These are phyloP conservation scores for Fusarium sp. DNA, from an alignment of 2,329 filamentous ascomycete species.

Conservation along the genomic window DNA sequence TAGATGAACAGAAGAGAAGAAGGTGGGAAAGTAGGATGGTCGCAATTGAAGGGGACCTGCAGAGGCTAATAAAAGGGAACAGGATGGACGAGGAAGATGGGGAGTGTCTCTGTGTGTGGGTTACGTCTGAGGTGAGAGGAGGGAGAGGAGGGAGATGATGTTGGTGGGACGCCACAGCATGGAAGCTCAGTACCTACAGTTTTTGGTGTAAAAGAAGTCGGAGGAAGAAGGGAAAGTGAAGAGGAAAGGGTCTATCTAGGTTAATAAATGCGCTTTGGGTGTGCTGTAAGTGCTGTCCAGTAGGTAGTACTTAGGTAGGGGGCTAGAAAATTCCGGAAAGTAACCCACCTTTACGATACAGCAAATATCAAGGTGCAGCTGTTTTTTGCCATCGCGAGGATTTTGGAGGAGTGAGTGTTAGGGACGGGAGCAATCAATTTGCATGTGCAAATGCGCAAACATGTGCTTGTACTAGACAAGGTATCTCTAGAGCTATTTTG, in stretches of 20 bases:
- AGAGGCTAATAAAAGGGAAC: constrained; percentile 38
- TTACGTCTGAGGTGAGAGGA: constrained; percentile 12
- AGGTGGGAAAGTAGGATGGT: constrained; percentile 31
- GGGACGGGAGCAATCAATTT: neutral
- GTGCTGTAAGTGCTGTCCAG: neutral
- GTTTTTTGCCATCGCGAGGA: constrained; percentile 32
- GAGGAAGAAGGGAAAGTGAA: neutral
- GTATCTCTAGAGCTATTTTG: constrained; percentile 35
- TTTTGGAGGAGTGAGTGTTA: neutral
- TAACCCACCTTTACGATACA: constrained; percentile 23
- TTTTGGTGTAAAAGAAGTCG: constrained; percentile 10
- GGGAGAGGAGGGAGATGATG: constrained; percentile 12
- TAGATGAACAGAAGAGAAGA: neutral
- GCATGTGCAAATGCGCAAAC: constrained; percentile 31
- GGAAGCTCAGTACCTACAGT: constrained; percentile 15
- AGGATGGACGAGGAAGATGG: constrained; percentile 15
- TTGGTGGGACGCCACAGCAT: constrained; percentile 42
- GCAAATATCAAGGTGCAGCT: constrained; percentile 6
- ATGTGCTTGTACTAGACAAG: constrained; percentile 36
- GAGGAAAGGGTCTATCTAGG: constrained; percentile 1
- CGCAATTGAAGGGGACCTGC: constrained; percentile 35
- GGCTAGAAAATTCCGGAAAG: constrained; percentile 14
- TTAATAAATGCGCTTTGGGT: constrained; percentile 15
- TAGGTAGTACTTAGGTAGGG: constrained; percentile 2
- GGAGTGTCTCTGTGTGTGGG: constrained; percentile 7